Evolutionary conservation across 352 stramenopile species (phyloP).

Genomic region (Globisporangium rhizosaccharum): DNA sequence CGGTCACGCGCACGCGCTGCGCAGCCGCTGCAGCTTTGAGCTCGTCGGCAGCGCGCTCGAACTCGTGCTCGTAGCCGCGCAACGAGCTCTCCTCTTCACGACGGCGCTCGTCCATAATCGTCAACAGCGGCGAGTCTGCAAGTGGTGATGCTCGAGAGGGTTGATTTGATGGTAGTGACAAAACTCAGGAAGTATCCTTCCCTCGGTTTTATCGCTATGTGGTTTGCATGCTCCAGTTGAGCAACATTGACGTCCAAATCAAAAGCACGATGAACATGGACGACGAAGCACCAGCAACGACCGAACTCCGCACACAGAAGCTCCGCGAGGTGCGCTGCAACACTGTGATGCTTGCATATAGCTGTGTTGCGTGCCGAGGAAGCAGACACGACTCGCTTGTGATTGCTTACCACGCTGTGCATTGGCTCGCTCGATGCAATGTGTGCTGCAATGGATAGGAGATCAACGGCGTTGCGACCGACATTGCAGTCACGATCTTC

Average conservation of each 20-base stretch:
- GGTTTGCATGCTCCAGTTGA: not conserved
- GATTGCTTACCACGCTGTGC: not conserved
- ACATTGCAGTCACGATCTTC: conserved; percentile 76
- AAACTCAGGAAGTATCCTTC: not conserved
- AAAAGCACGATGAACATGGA: not conserved
- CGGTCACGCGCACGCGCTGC: conserved; percentile 28
- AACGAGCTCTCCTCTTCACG: conserved; percentile 44
- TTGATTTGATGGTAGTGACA: not conserved
- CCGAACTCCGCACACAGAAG: conserved; percentile 39
- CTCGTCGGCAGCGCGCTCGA: conserved; percentile 40
- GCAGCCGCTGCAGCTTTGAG: conserved; percentile 25
- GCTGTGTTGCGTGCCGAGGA: not conserved
- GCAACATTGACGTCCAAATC: not conserved
- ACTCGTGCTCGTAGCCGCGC: conserved; percentile 36
- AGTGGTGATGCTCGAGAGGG: not conserved
- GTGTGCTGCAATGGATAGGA: conserved; percentile 24
- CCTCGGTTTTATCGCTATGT: not conserved
- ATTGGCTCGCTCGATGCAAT: not conserved
- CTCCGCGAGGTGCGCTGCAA: conserved; percentile 22
- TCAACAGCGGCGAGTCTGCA: not conserved
- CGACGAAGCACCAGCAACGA: conserved; percentile 1
- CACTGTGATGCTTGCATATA: not conserved
- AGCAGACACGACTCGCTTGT: no score
- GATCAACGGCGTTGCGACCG: conserved; percentile 68
- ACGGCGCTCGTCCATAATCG: conserved; percentile 7